These are phyloP conservation scores for Chionographis japonica DNA, from an alignment of 106 monocot species.

Conservation along the genomic window DNA sequence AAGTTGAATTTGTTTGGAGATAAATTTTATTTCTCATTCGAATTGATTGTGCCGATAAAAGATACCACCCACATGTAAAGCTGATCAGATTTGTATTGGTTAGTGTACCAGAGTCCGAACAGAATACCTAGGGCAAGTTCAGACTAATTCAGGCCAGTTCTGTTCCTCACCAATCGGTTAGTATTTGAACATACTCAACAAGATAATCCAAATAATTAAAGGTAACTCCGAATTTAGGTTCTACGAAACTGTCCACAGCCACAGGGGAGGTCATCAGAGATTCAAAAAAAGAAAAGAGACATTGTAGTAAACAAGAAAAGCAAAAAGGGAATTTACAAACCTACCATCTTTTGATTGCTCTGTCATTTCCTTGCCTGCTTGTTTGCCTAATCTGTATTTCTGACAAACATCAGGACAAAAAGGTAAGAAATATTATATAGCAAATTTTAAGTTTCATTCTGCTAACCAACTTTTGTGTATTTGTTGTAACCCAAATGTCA, in stretches of 20 bases:
- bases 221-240: background rate
- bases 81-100: too few species aligned
- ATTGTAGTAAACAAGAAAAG: background rate
- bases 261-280: too few species aligned
- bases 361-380: conserved; percentile 81
- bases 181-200: too few species aligned
- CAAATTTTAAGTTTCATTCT: background rate
- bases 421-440: background rate
- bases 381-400: conserved; percentile 94
- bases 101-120: too few species aligned
- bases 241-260: too few species aligned
- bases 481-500: background rate
- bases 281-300: background rate
- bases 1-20: too few species aligned
- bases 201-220: background rate
- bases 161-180: too few species aligned
- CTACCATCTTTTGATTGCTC: conserved; percentile 98
- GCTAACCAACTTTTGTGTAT: background rate
- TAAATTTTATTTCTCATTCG: too few species aligned
- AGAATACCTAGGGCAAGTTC: too few species aligned
- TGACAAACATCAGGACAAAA: conserved; percentile 15
- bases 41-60: too few species aligned
- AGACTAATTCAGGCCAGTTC: too few species aligned
- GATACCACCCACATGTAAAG: too few species aligned
- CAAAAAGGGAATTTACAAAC: conserved; percentile 1